A percentile compares a stretch with the other conserved stretches of the same genome.
Conservation (phyloP, 2,329 filamentous ascomycete genomes). For the Fusarium sp. region DNA sequence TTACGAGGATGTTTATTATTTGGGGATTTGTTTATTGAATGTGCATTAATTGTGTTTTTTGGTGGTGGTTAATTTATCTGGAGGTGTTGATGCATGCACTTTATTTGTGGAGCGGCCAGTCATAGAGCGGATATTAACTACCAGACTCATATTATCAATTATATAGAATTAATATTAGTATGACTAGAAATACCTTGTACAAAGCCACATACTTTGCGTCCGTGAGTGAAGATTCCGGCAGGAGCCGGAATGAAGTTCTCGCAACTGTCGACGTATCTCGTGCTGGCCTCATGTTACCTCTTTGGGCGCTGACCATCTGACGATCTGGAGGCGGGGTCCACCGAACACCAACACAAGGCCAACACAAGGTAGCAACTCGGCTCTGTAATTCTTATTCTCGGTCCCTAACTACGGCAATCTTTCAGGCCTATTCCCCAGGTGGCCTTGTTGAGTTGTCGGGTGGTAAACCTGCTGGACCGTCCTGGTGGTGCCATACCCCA, state of each 20-base stretch:
- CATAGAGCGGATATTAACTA: neutral
- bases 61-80: neutral
- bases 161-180: neutral
- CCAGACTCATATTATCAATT: neutral
- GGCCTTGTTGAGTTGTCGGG: neutral
- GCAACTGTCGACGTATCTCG: conserved; percentile 29
- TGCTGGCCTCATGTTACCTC: conserved; percentile 42
- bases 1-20: neutral
- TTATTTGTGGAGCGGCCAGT: conserved; percentile 17
- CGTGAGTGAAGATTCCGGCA: conserved; percentile 23
- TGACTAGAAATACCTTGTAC: neutral
- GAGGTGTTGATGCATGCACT: conserved; percentile 11
- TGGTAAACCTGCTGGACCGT: conserved; percentile 31
- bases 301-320: conserved; percentile 42
- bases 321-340: conserved; percentile 35
- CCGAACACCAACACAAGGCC: conserved; percentile 23
- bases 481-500: conserved; percentile 44
- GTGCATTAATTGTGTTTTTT: neutral
- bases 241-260: conserved; percentile 22
- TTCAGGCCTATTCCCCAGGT: neutral
- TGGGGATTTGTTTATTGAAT: neutral
- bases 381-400: conserved; percentile 9
- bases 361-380: conserved; percentile 12
- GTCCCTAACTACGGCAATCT: neutral
- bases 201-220: neutral